Evolutionary conservation across 306 rosid species (phyloP), one percentile per base, ranked within the genome.

Genomic region (Bauhinia variegata): DNA sequence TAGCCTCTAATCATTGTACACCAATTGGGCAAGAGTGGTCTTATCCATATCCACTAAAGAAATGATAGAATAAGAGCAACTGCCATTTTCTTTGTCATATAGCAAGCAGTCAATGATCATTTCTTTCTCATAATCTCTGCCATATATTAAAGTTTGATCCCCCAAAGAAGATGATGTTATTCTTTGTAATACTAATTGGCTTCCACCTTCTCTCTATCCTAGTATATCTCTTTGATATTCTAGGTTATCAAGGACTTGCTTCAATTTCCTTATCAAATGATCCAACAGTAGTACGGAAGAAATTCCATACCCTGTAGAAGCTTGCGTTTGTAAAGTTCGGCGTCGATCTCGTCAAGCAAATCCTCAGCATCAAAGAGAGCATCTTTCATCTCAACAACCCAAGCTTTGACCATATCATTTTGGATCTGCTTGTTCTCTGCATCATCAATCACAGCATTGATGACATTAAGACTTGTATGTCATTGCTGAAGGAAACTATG

Each of bases 201-300:
- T 59, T 17, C 43, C 60, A 53, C 61, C 63, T 65, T 68, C 65
- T 37, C 79, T 76, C 63, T 81, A 71, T 7, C 83, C 81, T 8
- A 85, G 65, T 11, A 74, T 49, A 76, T 67, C 63, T 73, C 82
- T 34, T 79, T 75, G 67, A 51, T 76, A 62, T 34, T 82, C 72
- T 39, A 85, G 54, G 50, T 69, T 61, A 53, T 85, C 84, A 63
- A 73, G 51, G 23, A 76, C 51, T 48, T 60, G 69, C 14, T 57
- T 65, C 58, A 85, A 73, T 72, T 62, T 75, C 30, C 54, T 75
- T 66, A 37, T 49, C 48, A 57, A 82, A 73, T n/a, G 84, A 80
- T 63, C 71, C 77, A 11, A 60, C 70, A 63, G 37, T 37, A n/a
- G n/a, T n/a, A n/a, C n/a, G n/a, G n/a, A n/a, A n/a, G n/a, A n/a